Percentiles rank a stretch among this genome's conserved stretches.
These are phyloP conservation scores for Corchorus olitorius DNA, from an alignment of 345 rosid species.

Conservation along the genomic window DNA sequence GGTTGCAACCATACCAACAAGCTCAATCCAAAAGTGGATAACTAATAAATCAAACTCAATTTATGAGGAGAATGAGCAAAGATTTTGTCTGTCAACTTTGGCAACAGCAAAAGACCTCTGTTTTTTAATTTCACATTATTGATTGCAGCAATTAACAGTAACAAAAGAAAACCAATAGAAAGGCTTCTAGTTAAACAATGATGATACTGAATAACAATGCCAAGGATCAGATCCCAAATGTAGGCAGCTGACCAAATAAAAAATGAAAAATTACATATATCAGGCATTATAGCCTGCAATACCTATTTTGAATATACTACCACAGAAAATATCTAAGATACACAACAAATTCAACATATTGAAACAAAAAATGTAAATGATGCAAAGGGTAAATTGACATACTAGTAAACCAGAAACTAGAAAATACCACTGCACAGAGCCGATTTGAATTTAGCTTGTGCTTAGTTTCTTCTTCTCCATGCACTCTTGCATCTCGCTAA, in stretches of 20 bases:
- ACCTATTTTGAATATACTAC: not conserved
- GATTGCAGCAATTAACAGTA: not conserved
- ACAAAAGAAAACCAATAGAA: not conserved
- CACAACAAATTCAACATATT: not conserved
- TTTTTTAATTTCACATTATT: not conserved
- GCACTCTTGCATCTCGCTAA: conserved; percentile 72
- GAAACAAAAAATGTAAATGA: not conserved
- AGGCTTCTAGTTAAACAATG: not conserved
- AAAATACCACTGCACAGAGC: not conserved
- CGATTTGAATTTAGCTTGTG: conserved; percentile 16
- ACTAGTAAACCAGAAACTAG: not conserved
- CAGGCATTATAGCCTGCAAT: conserved; percentile 5
- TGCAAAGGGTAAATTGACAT: conserved; percentile 4
- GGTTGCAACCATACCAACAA: not conserved
- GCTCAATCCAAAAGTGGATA: not conserved
- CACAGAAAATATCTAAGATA: not conserved
- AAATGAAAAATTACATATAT: conserved; percentile 5
- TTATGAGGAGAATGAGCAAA: not conserved
- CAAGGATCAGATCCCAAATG: conserved; percentile 5
- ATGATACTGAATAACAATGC: not conserved
- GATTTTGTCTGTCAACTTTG: not conserved
- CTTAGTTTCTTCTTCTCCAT: conserved; percentile 26
- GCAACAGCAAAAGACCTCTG: not conserved
- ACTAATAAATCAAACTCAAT: not conserved
- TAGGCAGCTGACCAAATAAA: conserved; percentile 6